Evolutionary conservation across 225 moss, liverwort and hornwort species (phyloP), one percentile per base, ranked within the genome.

Genomic region (Bryoerythrophyllum caledonicum): DNA sequence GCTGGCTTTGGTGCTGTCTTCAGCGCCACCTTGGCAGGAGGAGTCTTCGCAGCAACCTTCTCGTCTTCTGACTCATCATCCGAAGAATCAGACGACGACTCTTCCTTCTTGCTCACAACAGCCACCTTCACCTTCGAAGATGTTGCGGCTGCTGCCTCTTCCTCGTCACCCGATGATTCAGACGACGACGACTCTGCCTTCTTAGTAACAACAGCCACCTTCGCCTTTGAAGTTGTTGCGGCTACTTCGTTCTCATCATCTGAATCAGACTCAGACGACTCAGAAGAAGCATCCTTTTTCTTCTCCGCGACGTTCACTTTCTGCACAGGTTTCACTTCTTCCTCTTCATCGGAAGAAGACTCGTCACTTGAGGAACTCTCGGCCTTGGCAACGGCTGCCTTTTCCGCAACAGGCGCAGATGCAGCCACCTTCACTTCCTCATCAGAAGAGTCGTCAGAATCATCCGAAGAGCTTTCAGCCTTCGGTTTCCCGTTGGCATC

Each of bases 21-120:
- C 6, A 27, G 27, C 26, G n/a, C n/a, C 43, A 28, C 72, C 55
- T 79, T 81, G 25, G 77, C 59, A 74, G 57, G 70, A 10, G 74
- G 57, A 37, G 65, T 64, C 71, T 85, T 80, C 13, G 54, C 65
- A 65, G n/a, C 41, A 72, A 75, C 67, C 63, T 76, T 52, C 77
- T 84, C 84, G 40, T 68, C 87, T 70, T 79, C 81, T 21, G 81
- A 82, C 14, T 84, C 81, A 15, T 82, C 77, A 40, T 78, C 83
- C 43, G 80, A 86, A 15, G 60, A 60, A 0, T 79, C 81, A 77
- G 79, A 76, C 8, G 81, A 81, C 26, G 66, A 73, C 67, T 76
- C 83, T 44, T 70, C 83, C 48, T 76, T 76, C 51, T 72, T 78
- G 17, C 26, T 59, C 9, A 8, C 76, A 10, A 65, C 74, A 56